These are phyloP conservation scores for Sphaerosporella brunnea DNA, from an alignment of 495 filamentous ascomycete species.

Conservation along the genomic window DNA sequence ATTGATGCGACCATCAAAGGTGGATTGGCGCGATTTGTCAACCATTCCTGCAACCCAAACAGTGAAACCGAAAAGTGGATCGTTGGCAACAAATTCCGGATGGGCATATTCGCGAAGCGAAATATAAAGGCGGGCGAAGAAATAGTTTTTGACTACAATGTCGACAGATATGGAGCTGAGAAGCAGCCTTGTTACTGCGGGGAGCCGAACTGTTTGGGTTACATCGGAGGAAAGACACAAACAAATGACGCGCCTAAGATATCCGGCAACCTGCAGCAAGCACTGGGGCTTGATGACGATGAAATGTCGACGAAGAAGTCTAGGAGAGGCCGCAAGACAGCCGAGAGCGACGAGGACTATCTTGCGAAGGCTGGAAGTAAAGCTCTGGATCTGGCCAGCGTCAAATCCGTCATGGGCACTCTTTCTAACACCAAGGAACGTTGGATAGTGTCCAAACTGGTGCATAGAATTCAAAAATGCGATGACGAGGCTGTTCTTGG, in stretches of 20 bases:
- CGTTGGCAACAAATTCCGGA: constrained; percentile 91
- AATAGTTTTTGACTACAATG: constrained; percentile 99
- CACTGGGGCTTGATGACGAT: constrained; percentile 78
- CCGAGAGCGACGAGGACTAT: constrained; percentile 90
- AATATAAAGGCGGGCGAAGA: constrained; percentile 79
- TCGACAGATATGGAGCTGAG: constrained; percentile 92
- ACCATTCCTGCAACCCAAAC: constrained; percentile 97
- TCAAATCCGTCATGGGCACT: constrained; percentile 96
- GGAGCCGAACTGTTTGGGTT: constrained; percentile 86
- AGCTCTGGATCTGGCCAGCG: constrained; percentile 58
- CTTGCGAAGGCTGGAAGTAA: constrained; percentile 77
- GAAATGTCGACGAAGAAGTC: constrained; percentile 85
- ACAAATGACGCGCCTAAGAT: constrained; percentile 89
- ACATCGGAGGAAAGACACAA: constrained; percentile 93
- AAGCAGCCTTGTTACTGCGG: constrained; percentile 94
- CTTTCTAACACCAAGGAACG: constrained; percentile 98
- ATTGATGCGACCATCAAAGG: constrained; percentile 96
- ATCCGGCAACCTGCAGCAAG: constrained; percentile 77
- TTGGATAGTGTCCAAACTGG: constrained; percentile 94
- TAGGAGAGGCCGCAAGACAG: constrained; percentile 71
- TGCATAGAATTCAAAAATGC: constrained; percentile 73
- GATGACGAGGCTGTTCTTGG: constrained; percentile 77
- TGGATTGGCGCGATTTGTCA: constrained; percentile 92
- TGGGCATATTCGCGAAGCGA: constrained; percentile 95
- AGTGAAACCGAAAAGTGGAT: constrained; percentile 99